phyloP scores from a whole-genome alignment of 192 early-diverging fungal species.

The Lobosporangium transversale region DNA sequence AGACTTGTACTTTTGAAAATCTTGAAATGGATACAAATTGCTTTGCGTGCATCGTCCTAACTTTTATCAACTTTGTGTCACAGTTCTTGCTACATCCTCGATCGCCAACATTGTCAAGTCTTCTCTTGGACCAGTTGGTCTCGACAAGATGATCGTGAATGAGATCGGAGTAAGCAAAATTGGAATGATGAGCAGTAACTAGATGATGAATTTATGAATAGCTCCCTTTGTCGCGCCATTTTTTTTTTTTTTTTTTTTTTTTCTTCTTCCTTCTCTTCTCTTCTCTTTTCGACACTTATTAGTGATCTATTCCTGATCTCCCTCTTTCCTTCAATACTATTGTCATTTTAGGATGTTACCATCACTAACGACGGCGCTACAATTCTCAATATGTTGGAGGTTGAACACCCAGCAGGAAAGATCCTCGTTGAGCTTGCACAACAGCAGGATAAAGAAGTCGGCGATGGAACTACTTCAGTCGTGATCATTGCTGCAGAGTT shows the following conservation, averaged over 20 bases:
- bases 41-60: too few relatives aligned
- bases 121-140: constrained; percentile 97
- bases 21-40: too few relatives aligned
- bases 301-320: not conserved
- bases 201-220: too few relatives aligned
- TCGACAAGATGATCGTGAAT: constrained; percentile 99
- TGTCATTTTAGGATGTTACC: constrained; percentile 86
- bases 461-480: constrained; percentile 99
- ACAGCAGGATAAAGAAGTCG: constrained; percentile 99
- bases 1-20: too few relatives aligned
- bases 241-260: too few relatives aligned
- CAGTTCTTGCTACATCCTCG: constrained; percentile 95
- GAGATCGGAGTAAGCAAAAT: constrained; percentile 94
- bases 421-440: constrained; percentile 98
- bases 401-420: constrained; percentile 97
- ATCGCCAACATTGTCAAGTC: constrained; percentile 99
- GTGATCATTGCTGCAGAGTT: constrained; percentile 99
- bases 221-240: too few relatives aligned
- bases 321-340: not conserved
- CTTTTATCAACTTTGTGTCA: constrained; percentile 22
- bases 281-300: not conserved
- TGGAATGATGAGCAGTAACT: too few relatives aligned
- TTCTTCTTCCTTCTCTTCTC: too few relatives aligned
- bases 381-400: constrained; percentile 95
- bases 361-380: constrained; percentile 99